A percentile compares a stretch with the other conserved stretches of the same genome.
These are phyloP conservation scores for Eucalyptus fibrosa DNA, from an alignment of 345 rosid species.

Conservation along the genomic window DNA sequence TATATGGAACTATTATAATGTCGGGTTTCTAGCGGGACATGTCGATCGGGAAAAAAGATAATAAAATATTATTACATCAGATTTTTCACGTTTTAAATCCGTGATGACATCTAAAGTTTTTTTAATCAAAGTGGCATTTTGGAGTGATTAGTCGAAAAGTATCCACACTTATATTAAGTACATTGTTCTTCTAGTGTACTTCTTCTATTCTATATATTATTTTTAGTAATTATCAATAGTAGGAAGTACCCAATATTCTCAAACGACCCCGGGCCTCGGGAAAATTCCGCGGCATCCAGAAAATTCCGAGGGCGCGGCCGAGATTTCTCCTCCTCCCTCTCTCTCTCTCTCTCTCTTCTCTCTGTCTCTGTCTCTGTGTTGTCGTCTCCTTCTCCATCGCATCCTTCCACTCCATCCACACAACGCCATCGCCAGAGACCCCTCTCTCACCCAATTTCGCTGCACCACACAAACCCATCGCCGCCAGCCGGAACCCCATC, in stretches of 20 bases:
- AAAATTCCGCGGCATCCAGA: background rate
- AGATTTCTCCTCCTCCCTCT: background rate
- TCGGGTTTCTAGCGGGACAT: fast-evolving
- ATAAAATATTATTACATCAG: no score
- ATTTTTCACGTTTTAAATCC: no score
- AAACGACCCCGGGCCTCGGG: background rate
- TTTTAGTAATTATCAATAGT: background rate
- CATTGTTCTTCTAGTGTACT: background rate
- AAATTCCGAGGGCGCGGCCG: background rate
- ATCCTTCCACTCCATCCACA: background rate
- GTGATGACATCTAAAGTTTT: no score
- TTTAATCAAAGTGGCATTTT: background rate
- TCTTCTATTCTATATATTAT: background rate
- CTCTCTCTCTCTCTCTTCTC: background rate
- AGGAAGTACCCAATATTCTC: background rate
- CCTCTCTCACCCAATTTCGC: background rate
- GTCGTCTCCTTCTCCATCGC: background rate
- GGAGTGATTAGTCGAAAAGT: background rate
- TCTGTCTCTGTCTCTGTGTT: background rate
- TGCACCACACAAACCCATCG: background rate
- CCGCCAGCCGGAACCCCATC: background rate
- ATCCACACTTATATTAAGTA: background rate
- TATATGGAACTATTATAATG: background rate
- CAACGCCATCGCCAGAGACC: background rate
- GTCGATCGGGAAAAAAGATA: background rate